Percentiles rank a stretch among this genome's conserved stretches.
Conservation (phyloP, 2,329 filamentous ascomycete genomes). For the Microsporum ferrugineum region DNA sequence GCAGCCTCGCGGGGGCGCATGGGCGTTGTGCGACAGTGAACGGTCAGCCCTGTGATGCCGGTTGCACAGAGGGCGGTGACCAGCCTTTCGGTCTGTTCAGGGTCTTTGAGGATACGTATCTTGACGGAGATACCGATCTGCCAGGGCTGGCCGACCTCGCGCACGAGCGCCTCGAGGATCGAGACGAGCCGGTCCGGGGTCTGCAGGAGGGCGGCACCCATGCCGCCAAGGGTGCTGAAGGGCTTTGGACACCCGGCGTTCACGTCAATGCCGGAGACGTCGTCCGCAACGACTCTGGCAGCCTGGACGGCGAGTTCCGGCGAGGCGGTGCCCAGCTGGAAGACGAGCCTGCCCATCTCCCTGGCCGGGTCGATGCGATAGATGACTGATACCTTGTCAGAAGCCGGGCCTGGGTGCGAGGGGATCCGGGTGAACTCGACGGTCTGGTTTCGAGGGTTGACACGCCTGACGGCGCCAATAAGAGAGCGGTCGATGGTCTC, state of each 20-base stretch:
- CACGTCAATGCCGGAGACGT: slow-evolving; percentile 90
- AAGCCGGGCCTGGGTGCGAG: slow-evolving; percentile 49
- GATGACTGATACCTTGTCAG: slow-evolving; percentile 55
- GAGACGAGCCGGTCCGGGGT: slow-evolving; percentile 73
- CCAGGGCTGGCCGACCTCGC: slow-evolving; percentile 62
- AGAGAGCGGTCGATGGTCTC: slow-evolving; percentile 89
- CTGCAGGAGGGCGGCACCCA: slow-evolving; percentile 83
- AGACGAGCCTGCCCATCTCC: slow-evolving; percentile 67
- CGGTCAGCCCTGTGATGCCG: slow-evolving; percentile 81
- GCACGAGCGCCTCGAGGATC: slow-evolving; percentile 73
- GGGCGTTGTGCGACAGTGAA: slow-evolving; percentile 90
- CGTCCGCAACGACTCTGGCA: slow-evolving; percentile 67
- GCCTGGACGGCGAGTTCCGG: slow-evolving; percentile 74
- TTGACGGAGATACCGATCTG: slow-evolving; percentile 95
- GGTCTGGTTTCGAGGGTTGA: slow-evolving; percentile 64
- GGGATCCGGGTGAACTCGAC: slow-evolving; percentile 74
- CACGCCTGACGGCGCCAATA: slow-evolving; percentile 69
- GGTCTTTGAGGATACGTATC: slow-evolving; percentile 73
- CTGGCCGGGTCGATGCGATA: slow-evolving; percentile 70
- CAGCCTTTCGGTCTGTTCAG: slow-evolving; percentile 62
- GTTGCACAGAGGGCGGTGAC: slow-evolving; percentile 71
- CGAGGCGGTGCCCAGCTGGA: slow-evolving; percentile 81
- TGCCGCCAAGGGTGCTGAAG: slow-evolving; percentile 84
- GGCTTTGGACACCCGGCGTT: slow-evolving; percentile 98
- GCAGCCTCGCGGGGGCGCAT: slow-evolving; percentile 87